Evolutionary conservation across 352 stramenopile genomes (phyloP), one percentile per base, ranked within the genome.

Genomic region (Globisporangium ultimum): DNA sequence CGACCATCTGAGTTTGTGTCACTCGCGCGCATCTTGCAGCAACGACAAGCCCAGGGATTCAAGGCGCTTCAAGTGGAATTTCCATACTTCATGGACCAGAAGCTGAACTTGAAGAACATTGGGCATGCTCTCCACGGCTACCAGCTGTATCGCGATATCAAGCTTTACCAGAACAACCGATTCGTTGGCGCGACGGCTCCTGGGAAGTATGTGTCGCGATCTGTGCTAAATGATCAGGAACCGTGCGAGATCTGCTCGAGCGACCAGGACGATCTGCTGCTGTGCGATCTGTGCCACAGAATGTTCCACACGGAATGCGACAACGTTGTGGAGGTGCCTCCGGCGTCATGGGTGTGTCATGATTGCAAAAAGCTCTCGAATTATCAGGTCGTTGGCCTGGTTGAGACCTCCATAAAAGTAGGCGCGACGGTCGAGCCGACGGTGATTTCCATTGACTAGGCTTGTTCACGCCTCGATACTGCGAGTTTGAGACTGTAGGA

Each of bases 231-330:
- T 62, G 84, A 93, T 60, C 76, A 74, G 18, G 84, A 93, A 62
- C 71, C 71, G 36, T 93, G 84, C 53, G 80, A 90, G 53, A 61
- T 88, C 14, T 93, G 84, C 57, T 57, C 58, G 14, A 82, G 87
- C 53, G 83, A 93, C 47, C 78, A 88, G 41, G 78, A 89, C 47
- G 53, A 90, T 49, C 63, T 89, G 59, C 70, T 93, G 40, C 66
- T 93, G 20, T 93, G 84, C 53, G 84, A 93, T 71, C 78, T 88
- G 66, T 93, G 84, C 63, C 83, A 90, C 67, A 74, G 84, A 54
- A 79, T 89, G 77, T 93, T 91, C 61, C 84, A 93, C 72, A 88
- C 80, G 61, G 78, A 88, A 60, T 93, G 84, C 56, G 80, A 88
- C 61, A 85, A 87, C 64, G 87, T 91, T 74, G 64, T 82, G 13